Evolutionary conservation across 306 rosid species (phyloP).

Genomic region (Quercus bicolor): DNA sequence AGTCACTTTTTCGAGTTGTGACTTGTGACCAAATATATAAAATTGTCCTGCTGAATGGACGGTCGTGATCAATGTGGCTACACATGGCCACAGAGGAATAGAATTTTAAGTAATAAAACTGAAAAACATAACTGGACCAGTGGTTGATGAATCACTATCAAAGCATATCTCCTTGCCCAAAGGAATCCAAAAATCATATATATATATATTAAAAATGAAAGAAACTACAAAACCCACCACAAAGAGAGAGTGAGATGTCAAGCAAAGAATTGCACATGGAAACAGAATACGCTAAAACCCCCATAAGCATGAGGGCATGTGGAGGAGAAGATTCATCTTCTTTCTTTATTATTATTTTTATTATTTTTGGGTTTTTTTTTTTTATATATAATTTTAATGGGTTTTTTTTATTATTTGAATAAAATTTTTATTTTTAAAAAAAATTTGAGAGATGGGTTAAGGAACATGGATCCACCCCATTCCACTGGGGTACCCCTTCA

Average conservation of each 20-base stretch:
- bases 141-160: conserved; percentile 70
- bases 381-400: not conserved
- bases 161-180: conserved; percentile 33
- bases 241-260: conserved; percentile 32
- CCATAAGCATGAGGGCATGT: conserved; percentile 51
- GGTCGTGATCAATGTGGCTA: conserved; percentile 39
- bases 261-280: conserved; percentile 60
- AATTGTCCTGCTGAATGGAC: conserved; percentile 41
- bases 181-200: conserved; percentile 11
- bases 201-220: conserved; percentile 7
- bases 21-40: too few species aligned
- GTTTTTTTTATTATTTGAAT: not conserved
- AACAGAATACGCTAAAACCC: conserved; percentile 39
- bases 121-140: conserved; percentile 35
- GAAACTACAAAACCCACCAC: not conserved
- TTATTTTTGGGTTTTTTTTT: not conserved
- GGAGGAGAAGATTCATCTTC: conserved; percentile 52
- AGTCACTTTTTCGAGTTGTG: too few species aligned
- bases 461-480: conserved; percentile 64
- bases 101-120: not conserved
- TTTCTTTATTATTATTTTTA: not conserved
- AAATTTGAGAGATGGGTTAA: not conserved
- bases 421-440: not conserved
- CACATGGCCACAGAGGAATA: conserved; percentile 35
- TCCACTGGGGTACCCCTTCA: conserved; percentile 41